phyloP scores from a whole-genome alignment of 495 filamentous ascomycete genomes.

The Amphirosellinia nigrospora region DNA sequence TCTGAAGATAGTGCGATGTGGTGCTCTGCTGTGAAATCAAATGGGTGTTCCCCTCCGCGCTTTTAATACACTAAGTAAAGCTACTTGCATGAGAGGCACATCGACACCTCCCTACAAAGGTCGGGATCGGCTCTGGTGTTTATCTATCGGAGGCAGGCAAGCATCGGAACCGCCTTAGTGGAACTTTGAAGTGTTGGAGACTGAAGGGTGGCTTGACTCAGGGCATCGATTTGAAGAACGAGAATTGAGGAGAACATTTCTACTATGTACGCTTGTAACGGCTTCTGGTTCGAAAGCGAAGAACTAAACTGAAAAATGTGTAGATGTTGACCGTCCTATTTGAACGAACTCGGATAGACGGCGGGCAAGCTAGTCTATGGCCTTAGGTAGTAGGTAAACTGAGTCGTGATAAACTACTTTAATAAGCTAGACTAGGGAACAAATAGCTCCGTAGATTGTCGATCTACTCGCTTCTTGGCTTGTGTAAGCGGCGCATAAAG shows the following conservation, averaged over 20 bases:
- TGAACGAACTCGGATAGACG: not conserved
- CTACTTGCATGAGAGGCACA: constrained; percentile 11
- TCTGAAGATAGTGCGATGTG: not conserved
- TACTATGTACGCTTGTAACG: no score
- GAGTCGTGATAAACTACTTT: not conserved
- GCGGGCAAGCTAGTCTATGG: not conserved
- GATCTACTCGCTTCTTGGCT: not conserved
- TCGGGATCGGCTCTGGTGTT: constrained; percentile 8
- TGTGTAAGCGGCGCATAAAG: not conserved
- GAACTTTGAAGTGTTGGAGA: not conserved
- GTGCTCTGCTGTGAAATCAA: not conserved
- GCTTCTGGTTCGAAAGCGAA: no score
- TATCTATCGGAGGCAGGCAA: constrained; percentile 12
- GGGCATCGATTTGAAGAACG: not conserved
- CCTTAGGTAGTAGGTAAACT: not conserved
- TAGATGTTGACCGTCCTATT: not conserved
- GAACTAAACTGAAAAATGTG: no score
- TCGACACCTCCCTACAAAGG: not conserved
- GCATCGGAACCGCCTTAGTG: not conserved
- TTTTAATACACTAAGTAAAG: not conserved
- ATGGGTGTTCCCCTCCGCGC: not conserved
- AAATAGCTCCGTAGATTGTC: not conserved
- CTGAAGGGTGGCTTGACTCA: not conserved
- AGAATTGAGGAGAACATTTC: not conserved
- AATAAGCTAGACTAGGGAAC: not conserved